phyloP scores from a whole-genome alignment of 1,139 yeast genomes.

The Chernovozyma aurita region DNA sequence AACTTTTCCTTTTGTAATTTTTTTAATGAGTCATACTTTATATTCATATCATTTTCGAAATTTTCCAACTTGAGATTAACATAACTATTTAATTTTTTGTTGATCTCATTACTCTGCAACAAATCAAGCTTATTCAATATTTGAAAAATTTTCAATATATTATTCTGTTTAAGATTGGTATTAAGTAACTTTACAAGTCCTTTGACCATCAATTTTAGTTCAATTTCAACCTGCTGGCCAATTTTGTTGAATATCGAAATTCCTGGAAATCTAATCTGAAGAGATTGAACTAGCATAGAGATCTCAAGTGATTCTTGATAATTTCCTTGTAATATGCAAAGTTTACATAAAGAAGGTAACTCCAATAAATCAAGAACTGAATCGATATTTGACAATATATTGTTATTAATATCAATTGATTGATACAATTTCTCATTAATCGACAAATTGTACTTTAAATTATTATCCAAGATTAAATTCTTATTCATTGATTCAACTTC shows the following conservation, averaged over 20 bases:
- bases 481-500: slow-evolving; percentile 13
- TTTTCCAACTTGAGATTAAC: background rate
- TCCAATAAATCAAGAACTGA: slow-evolving; percentile 75
- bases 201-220: slow-evolving; percentile 59
- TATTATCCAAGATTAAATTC: background rate
- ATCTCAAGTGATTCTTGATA: slow-evolving; percentile 86
- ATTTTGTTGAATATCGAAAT: slow-evolving; percentile 53
- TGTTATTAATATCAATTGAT: slow-evolving; percentile 23
- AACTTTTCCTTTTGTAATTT: slow-evolving; percentile 19
- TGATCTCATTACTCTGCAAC: slow-evolving; percentile 11
- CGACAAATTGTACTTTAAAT: slow-evolving; percentile 12
- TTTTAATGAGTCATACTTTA: slow-evolving; percentile 4
- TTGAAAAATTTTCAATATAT: slow-evolving; percentile 72
- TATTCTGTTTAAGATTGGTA: slow-evolving; percentile 74
- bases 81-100: background rate
- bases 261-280: slow-evolving; percentile 65
- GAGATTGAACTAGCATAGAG: slow-evolving; percentile 63
- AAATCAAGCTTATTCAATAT: slow-evolving; percentile 63
- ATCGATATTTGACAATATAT: slow-evolving; percentile 60
- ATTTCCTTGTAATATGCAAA: slow-evolving; percentile 84
- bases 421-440: slow-evolving; percentile 20
- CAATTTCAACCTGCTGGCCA: slow-evolving; percentile 49
- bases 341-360: slow-evolving; percentile 72
- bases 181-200: slow-evolving; percentile 66
- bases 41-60: background rate